A percentile compares a stretch with the other conserved stretches of the same genome.
These are phyloP conservation scores for Amylocystis lapponica DNA, from an alignment of 768 basidiomycete species.

Conservation along the genomic window DNA sequence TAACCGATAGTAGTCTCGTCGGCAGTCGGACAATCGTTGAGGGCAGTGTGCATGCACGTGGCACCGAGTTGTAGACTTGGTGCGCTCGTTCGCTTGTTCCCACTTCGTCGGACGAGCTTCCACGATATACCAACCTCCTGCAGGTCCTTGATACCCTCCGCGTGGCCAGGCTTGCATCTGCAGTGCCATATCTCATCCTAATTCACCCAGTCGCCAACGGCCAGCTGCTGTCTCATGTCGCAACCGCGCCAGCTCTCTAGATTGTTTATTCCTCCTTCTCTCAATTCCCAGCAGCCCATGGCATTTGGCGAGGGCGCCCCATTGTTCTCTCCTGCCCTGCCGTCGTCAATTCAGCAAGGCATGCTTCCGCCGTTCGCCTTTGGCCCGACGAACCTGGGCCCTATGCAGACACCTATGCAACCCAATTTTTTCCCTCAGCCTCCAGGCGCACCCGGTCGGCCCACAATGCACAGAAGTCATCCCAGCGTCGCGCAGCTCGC, in stretches of 20 bases:
- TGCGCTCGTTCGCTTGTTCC: not conserved
- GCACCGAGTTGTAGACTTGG: not conserved
- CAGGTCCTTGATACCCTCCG: not conserved
- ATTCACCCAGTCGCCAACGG: too few species aligned
- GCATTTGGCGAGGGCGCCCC: slow-evolving; percentile 36
- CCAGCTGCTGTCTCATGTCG: slow-evolving; percentile 11
- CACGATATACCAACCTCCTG: not conserved
- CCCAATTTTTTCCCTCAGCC: slow-evolving; percentile 49
- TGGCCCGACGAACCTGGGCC: slow-evolving; percentile 25
- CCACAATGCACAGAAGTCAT: slow-evolving; percentile 45
- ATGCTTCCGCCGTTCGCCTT: slow-evolving; percentile 52
- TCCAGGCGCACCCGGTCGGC: slow-evolving; percentile 46
- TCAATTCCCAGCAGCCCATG: slow-evolving; percentile 52
- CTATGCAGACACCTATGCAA: slow-evolving; percentile 73
- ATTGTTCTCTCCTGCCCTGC: slow-evolving; percentile 62
- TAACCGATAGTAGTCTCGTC: too few species aligned
- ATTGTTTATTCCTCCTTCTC: slow-evolving; percentile 50
- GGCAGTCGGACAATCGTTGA: too few species aligned
- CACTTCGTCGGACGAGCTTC: not conserved
- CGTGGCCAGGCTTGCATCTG: not conserved
- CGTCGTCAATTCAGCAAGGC: slow-evolving; percentile 50
- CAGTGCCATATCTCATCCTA: too few species aligned
- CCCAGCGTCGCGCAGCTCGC: slow-evolving; percentile 63
- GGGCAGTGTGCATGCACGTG: not conserved
- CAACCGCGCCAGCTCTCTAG: slow-evolving; percentile 43